A percentile compares a stretch with the other conserved stretches of the same genome.
Evolutionary conservation across 2,329 filamentous ascomycete species (phyloP).

Genomic region (Penicillium janthinellum): DNA sequence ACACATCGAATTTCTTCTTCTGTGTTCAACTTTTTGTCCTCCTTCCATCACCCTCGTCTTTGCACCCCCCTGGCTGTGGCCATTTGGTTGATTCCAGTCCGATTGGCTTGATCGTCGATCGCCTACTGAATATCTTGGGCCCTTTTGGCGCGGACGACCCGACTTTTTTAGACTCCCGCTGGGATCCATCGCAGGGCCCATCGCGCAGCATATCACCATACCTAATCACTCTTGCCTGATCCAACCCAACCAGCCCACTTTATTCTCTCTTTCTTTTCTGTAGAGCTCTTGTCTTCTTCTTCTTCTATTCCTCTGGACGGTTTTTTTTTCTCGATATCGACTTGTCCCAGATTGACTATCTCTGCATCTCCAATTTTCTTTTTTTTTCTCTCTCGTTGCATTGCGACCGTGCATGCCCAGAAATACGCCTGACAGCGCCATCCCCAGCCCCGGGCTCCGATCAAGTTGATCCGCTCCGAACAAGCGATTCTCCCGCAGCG

Average conservation of each 20-base stretch:
- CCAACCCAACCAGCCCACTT: slow-evolving; percentile 1
- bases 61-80: neutral
- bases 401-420: slow-evolving; percentile 34
- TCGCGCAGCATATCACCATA: slow-evolving; percentile 21
- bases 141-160: slow-evolving; percentile 11
- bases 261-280: slow-evolving; percentile 1
- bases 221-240: slow-evolving; percentile 3
- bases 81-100: neutral
- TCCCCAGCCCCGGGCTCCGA: slow-evolving; percentile 37
- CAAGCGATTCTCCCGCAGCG: slow-evolving; percentile 40
- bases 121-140: neutral
- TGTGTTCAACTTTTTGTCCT: slow-evolving; percentile 1
- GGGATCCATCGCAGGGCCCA: slow-evolving; percentile 26
- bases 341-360: neutral
- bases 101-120: slow-evolving; percentile 19
- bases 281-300: slow-evolving; percentile 11
- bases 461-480: slow-evolving; percentile 40
- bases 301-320: slow-evolving; percentile 3
- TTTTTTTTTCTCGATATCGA: neutral
- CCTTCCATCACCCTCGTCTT: neutral
- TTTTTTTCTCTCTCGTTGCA: neutral
- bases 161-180: slow-evolving; percentile 25
- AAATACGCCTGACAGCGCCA: slow-evolving; percentile 38
- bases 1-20: slow-evolving; percentile 25
- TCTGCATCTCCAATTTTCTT: neutral